phyloP scores from a whole-genome alignment of 2,329 filamentous ascomycete species.

The Talaromyces sp. region DNA sequence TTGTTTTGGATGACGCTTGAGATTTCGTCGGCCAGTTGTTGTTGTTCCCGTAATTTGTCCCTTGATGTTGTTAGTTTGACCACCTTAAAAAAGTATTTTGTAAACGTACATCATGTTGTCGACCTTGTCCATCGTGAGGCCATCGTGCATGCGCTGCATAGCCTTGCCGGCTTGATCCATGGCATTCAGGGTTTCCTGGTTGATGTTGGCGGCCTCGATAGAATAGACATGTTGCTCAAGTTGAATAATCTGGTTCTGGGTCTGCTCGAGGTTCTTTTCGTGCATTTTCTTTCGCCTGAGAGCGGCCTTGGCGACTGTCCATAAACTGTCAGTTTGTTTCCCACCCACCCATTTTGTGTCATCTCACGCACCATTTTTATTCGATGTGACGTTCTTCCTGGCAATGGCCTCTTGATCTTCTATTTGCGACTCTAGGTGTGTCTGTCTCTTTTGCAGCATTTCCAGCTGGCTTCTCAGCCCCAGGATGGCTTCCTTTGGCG shows the following conservation, averaged over 20 bases:
- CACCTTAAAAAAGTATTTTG: not conserved
- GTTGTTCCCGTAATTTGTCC: slow-evolving; percentile 87
- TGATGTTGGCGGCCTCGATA: slow-evolving; percentile 98
- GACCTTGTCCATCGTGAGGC: slow-evolving; percentile 88
- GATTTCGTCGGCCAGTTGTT: slow-evolving; percentile 90
- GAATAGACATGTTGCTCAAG: slow-evolving; percentile 93
- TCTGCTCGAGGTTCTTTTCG: slow-evolving; percentile 88
- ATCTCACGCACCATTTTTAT: slow-evolving; percentile 74
- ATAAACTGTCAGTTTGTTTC: not conserved
- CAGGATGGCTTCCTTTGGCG: slow-evolving; percentile 94
- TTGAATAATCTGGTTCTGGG: slow-evolving; percentile 79
- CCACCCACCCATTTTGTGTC: not conserved
- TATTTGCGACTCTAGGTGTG: slow-evolving; percentile 85
- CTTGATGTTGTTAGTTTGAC: slow-evolving; percentile 39
- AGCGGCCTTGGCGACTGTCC: slow-evolving; percentile 78
- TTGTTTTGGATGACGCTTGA: slow-evolving; percentile 74
- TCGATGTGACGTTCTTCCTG: slow-evolving; percentile 78
- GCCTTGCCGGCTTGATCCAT: slow-evolving; percentile 88
- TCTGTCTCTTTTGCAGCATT: slow-evolving; percentile 96
- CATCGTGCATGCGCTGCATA: slow-evolving; percentile 89
- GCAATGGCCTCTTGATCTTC: slow-evolving; percentile 86
- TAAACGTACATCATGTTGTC: slow-evolving; percentile 82
- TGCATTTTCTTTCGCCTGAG: slow-evolving; percentile 91
- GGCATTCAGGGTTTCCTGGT: slow-evolving; percentile 87
- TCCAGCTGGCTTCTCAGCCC: slow-evolving; percentile 82